phyloP scores from a whole-genome alignment of 192 early-diverging fungal species.

The Jimgerdemannia flammicorona region DNA sequence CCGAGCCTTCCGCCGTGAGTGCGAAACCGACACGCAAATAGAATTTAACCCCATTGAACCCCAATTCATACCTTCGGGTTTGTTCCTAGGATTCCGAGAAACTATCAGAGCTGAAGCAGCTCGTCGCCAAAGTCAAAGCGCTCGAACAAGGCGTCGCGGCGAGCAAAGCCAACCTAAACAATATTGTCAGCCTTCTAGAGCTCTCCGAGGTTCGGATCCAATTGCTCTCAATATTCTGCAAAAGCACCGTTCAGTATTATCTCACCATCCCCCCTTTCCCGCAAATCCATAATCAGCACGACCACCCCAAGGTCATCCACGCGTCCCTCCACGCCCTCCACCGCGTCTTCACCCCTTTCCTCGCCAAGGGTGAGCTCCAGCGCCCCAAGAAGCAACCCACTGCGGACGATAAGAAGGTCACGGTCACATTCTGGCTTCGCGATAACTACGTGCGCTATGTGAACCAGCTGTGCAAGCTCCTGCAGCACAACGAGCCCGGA shows the following conservation, averaged over 20 bases:
- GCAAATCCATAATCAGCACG: constrained; percentile 21
- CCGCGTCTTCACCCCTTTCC: constrained; percentile 58
- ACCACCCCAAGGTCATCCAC: constrained; percentile 53
- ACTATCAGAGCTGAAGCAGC: constrained; percentile 8
- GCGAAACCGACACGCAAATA: not conserved
- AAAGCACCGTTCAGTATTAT: not conserved
- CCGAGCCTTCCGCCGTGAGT: constrained; percentile 5
- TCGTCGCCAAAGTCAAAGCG: constrained; percentile 37
- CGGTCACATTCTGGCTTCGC: constrained; percentile 72
- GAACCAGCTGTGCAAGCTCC: constrained; percentile 43
- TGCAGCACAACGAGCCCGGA: constrained; percentile 61
- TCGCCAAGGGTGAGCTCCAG: constrained; percentile 42
- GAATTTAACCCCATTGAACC: not conserved
- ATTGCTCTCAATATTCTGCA: not conserved
- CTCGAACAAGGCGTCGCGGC: constrained; percentile 62
- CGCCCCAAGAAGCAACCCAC: constrained; percentile 29
- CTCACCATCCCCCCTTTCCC: not conserved
- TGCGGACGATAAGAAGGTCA: constrained; percentile 40
- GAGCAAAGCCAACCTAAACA: constrained; percentile 72
- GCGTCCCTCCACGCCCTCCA: constrained; percentile 69
- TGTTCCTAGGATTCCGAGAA: constrained; percentile 5
- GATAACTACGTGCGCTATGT: constrained; percentile 72
- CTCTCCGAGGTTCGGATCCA: constrained; percentile 39
- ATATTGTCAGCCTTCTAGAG: constrained; percentile 62
- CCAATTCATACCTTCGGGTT: not conserved